These are phyloP conservation scores for Microsporum ferrugineum DNA, from an alignment of 2,329 filamentous ascomycete genomes.

Conservation along the genomic window DNA sequence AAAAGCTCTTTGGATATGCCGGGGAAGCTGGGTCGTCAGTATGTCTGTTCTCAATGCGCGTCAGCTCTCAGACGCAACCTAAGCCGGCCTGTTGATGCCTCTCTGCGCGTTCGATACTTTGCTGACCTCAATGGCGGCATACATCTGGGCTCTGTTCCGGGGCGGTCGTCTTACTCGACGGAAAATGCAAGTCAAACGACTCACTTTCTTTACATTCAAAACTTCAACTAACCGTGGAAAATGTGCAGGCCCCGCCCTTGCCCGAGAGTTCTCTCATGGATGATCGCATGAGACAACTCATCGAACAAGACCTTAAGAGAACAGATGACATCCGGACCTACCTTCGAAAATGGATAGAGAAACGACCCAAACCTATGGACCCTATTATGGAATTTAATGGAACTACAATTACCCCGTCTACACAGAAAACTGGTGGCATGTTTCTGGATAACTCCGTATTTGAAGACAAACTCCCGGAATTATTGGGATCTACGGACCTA, in stretches of 20 bases:
- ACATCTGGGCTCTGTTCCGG: background rate
- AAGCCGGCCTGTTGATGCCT: background rate
- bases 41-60: background rate
- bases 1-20: background rate
- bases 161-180: background rate
- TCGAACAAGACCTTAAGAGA: slow-evolving; percentile 25
- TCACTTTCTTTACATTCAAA: background rate
- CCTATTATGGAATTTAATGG: background rate
- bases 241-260: background rate
- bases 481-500: slow-evolving; percentile 2
- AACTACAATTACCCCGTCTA: background rate
- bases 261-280: background rate
- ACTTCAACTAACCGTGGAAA: background rate
- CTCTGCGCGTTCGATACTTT: background rate
- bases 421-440: slow-evolving; percentile 11
- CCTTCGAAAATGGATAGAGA: slow-evolving; percentile 30
- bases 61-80: background rate
- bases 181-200: background rate
- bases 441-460: slow-evolving; percentile 9
- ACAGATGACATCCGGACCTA: slow-evolving; percentile 33
- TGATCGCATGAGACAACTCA: background rate
- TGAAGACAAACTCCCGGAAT: slow-evolving; percentile 5
- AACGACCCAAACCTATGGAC: background rate
- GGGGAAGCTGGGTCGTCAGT: background rate
- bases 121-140: background rate